Conservation (phyloP, 768 basidiomycete species). For the Cytidiella melzeri region DNA sequence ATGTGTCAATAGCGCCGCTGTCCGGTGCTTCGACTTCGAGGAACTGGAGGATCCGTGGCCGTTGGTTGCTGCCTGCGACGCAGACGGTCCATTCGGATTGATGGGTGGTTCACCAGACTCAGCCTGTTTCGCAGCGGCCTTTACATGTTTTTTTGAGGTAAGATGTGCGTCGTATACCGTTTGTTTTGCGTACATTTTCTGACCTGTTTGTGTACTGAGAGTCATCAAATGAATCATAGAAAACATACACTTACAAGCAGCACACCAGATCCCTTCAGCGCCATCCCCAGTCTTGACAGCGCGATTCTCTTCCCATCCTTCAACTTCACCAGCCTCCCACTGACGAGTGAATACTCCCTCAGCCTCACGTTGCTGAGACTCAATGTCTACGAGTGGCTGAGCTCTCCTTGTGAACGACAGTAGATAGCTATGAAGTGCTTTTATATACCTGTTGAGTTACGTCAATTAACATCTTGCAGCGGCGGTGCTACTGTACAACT, state of each 20-base stretch:
- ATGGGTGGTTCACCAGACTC: conserved; percentile 36
- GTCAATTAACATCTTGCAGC: no score
- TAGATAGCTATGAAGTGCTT: conserved; percentile 75
- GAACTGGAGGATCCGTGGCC: conserved; percentile 26
- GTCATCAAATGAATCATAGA: conserved; percentile 4
- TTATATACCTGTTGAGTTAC: conserved; percentile 78
- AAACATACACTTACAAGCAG: conserved; percentile 62
- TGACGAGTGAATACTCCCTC: conserved; percentile 65
- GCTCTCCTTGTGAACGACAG: conserved; percentile 82
- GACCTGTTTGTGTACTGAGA: conserved; percentile 46
- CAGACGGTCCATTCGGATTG: conserved; percentile 54
- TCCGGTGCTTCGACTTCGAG: conserved; percentile 47
- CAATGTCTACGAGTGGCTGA: conserved; percentile 75
- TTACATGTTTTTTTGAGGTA: conserved; percentile 93
- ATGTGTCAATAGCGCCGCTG: conserved; percentile 65
- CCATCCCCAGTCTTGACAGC: conserved; percentile 41
- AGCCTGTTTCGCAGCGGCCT: conserved; percentile 76
- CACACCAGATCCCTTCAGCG: conserved; percentile 86
- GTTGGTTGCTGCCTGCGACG: conserved; percentile 38
- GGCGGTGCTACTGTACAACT: no score
- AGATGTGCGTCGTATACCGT: conserved; percentile 97
- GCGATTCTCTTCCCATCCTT: conserved; percentile 62
- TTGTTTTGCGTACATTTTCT: conserved; percentile 93
- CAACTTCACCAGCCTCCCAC: conserved; percentile 75
- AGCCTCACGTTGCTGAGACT: conserved; percentile 57